phyloP scores from a whole-genome alignment of 176 grass and related monocot species.

The Carex myosuroides region DNA sequence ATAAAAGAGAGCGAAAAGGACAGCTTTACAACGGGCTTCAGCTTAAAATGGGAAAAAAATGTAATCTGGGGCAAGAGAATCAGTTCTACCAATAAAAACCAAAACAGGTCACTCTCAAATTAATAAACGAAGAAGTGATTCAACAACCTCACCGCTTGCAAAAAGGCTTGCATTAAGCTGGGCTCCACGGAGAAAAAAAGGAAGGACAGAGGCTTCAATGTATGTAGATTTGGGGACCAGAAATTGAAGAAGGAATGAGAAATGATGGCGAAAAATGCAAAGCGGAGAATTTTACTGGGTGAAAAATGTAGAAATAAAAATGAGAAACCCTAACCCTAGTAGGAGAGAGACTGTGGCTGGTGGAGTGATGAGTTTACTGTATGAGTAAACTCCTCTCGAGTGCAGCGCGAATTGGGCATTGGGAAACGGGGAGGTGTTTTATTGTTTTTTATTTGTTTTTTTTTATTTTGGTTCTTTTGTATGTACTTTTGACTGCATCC shows the following conservation, averaged over 20 bases:
- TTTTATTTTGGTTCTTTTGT: background rate
- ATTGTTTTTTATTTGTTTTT: constrained; percentile 13
- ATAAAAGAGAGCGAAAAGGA: background rate
- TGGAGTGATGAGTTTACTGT: no score
- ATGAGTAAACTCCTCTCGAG: background rate
- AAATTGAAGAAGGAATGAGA: background rate
- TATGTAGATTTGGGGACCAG: background rate
- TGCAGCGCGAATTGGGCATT: constrained; percentile 15
- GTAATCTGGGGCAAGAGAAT: constrained; percentile 1
- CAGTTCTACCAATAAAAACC: constrained; percentile 1
- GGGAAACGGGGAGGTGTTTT: constrained; percentile 23
- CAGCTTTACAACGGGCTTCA: constrained; percentile 11
- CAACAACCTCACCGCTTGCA: constrained; percentile 30
- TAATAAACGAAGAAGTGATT: background rate
- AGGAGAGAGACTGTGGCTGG: background rate
- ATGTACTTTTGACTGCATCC: background rate
- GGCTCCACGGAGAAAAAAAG: constrained; percentile 14
- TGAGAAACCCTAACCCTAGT: constrained; percentile 26
- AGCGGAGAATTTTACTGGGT: background rate
- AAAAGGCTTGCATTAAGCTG: constrained; percentile 8
- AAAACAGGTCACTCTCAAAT: constrained; percentile 25
- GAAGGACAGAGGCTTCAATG: constrained; percentile 15
- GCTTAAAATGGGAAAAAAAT: constrained; percentile 5
- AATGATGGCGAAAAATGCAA: background rate
- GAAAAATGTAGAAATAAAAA: background rate